Evolutionary conservation across 345 rosid genomes (phyloP).

Genomic region (Arabidopsis arenosa): DNA sequence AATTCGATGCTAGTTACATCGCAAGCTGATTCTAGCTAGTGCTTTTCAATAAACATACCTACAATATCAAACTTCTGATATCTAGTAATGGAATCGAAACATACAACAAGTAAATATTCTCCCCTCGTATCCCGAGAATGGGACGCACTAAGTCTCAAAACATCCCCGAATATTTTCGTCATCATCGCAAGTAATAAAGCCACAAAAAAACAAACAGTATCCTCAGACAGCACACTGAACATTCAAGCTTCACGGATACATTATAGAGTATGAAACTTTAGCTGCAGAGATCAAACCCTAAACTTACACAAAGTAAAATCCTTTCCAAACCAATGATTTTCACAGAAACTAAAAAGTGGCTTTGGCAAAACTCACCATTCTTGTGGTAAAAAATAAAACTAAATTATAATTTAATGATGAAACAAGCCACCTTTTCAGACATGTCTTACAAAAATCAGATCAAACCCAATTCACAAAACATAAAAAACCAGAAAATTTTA

Average conservation of each 20-base stretch:
- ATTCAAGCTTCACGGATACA: conserved; percentile 24
- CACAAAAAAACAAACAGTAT: conserved; percentile 13
- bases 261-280: conserved; percentile 16
- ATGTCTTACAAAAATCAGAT: conserved; percentile 18
- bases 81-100: conserved; percentile 7
- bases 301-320: background rate
- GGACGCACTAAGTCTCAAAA: conserved; percentile 4
- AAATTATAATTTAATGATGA: background rate
- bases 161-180: background rate
- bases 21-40: conserved; percentile 16
- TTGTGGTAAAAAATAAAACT: background rate
- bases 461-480: conserved; percentile 11
- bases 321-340: background rate
- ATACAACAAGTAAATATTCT: background rate
- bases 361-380: background rate
- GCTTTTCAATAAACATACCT: background rate
- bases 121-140: background rate
- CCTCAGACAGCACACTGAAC: conserved; percentile 6
- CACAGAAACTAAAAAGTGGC: background rate
- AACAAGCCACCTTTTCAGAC: conserved; percentile 9
- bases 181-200: background rate
- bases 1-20: background rate
- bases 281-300: background rate
- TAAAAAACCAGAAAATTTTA: background rate
- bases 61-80: background rate